Evolutionary conservation across 371 early-diverging fungal species (phyloP).

Genomic region (Mucor irregularis): DNA sequence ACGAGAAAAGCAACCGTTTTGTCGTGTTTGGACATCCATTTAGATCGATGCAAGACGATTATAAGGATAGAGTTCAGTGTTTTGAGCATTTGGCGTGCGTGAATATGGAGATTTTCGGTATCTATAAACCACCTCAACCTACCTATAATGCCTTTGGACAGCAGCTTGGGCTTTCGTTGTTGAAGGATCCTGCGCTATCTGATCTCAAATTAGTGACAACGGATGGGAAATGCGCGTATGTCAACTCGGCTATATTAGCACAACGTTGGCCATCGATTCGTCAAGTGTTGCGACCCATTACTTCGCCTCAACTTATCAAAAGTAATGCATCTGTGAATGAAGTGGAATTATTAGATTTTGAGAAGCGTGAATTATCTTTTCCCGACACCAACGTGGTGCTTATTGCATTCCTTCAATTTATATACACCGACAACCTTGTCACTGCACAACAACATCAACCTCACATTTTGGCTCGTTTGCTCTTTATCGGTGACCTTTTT

Average conservation of each 20-base stretch:
- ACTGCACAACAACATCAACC: conserved; percentile 57
- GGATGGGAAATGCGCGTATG: conserved; percentile 55
- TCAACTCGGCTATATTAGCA: conserved; percentile 64
- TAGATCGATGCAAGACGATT: conserved; percentile 64
- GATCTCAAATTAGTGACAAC: conserved; percentile 57
- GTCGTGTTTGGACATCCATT: conserved; percentile 74
- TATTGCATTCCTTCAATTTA: conserved; percentile 61
- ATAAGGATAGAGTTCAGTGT: conserved; percentile 66
- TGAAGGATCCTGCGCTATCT: conserved; percentile 54
- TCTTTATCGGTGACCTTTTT: conserved; percentile 58
- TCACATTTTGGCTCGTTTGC: conserved; percentile 55
- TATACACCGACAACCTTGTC: conserved; percentile 66
- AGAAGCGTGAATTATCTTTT: conserved; percentile 31
- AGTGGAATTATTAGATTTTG: conserved; percentile 1
- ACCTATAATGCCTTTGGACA: conserved; percentile 37
- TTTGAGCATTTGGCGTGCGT: conserved; percentile 62
- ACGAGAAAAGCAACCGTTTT: conserved; percentile 58
- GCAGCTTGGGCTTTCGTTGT: conserved; percentile 58
- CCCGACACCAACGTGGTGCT: conserved; percentile 60
- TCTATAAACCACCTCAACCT: conserved; percentile 45
- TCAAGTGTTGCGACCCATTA: conserved; percentile 17
- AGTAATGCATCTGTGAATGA: background rate
- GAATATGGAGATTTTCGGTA: conserved; percentile 67
- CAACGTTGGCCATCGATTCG: conserved; percentile 66
- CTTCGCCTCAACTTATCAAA: conserved; percentile 9